Evolutionary conservation across 129 eudicot genomes (phyloP).

Genomic region (Gnaphalium uliginosum): DNA sequence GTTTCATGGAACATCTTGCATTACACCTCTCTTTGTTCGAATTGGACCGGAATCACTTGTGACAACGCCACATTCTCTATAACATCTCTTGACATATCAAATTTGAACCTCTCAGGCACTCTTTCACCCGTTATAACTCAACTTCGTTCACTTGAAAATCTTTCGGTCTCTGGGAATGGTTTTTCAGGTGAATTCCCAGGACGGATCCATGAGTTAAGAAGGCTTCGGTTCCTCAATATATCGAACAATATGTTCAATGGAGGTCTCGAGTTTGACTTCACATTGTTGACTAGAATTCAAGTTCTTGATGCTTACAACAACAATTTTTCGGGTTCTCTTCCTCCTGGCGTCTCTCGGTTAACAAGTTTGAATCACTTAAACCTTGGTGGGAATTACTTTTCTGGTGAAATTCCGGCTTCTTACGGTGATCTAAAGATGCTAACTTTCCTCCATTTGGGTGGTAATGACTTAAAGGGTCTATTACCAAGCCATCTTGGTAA

Average conservation of each 20-base stretch:
- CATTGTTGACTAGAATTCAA: constrained; percentile 31
- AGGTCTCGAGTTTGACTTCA: constrained; percentile 48
- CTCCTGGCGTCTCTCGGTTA: constrained; percentile 40
- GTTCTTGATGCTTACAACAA: constrained; percentile 68
- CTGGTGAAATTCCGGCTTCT: constrained; percentile 54
- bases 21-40: constrained; percentile 45
- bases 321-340: constrained; percentile 52
- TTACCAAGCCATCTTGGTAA: constrained; percentile 59
- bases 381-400: constrained; percentile 70
- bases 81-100: constrained; percentile 53
- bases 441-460: constrained; percentile 51
- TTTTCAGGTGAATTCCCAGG: constrained; percentile 48
- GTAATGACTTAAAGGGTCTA: constrained; percentile 57
- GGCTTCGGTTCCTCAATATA: constrained; percentile 49
- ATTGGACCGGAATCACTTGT: constrained; percentile 57
- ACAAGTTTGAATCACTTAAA: constrained; percentile 43
- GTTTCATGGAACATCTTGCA: constrained; percentile 46
- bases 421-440: constrained; percentile 48
- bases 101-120: constrained; percentile 55
- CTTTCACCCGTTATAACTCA: constrained; percentile 47
- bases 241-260: constrained; percentile 62
- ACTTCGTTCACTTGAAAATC: constrained; percentile 38
- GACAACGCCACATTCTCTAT: constrained; percentile 32
- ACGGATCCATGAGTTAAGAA: constrained; percentile 32
- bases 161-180: constrained; percentile 49